These are phyloP conservation scores for Aspergillus brunneoviolaceus DNA, from an alignment of 2,329 filamentous ascomycete genomes.

Conservation along the genomic window DNA sequence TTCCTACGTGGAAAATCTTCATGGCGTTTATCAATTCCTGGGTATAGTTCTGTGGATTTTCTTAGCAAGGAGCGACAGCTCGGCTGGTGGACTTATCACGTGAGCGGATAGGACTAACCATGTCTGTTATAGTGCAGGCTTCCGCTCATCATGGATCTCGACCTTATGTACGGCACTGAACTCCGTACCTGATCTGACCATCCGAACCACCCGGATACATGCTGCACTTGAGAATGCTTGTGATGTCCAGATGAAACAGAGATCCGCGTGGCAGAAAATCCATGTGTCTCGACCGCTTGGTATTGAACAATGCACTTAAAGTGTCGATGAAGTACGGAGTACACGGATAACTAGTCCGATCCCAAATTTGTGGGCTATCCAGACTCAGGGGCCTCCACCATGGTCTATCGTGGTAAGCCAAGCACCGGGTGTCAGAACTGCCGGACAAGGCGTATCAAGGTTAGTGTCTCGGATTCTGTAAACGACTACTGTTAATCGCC, in stretches of 20 bases:
- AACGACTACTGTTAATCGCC: not conserved
- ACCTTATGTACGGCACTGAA: too few species aligned
- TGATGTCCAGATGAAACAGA: too few species aligned
- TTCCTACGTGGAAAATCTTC: not conserved
- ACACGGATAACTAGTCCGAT: not conserved
- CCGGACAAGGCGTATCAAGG: conserved; percentile 31
- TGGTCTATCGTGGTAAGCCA: conserved; percentile 31
- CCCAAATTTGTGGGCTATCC: not conserved
- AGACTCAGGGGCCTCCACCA: conserved; percentile 9
- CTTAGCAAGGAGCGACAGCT: not conserved
- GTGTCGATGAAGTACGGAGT: not conserved
- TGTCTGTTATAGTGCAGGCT: not conserved
- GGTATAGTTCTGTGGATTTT: too few species aligned
- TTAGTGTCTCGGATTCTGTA: conserved; percentile 1
- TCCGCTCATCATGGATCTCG: too few species aligned
- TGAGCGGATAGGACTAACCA: not conserved
- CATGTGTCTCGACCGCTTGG: not conserved
- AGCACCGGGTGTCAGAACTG: conserved; percentile 31
- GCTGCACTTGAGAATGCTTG: too few species aligned
- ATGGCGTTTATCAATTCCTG: too few species aligned
- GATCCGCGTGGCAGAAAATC: too few species aligned
- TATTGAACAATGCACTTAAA: not conserved
- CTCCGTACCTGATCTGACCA: too few species aligned
- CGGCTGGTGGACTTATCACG: not conserved
- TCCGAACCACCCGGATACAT: too few species aligned